Conservation (phyloP, 805 yeast species). For the Starmerella davenportii region DNA sequence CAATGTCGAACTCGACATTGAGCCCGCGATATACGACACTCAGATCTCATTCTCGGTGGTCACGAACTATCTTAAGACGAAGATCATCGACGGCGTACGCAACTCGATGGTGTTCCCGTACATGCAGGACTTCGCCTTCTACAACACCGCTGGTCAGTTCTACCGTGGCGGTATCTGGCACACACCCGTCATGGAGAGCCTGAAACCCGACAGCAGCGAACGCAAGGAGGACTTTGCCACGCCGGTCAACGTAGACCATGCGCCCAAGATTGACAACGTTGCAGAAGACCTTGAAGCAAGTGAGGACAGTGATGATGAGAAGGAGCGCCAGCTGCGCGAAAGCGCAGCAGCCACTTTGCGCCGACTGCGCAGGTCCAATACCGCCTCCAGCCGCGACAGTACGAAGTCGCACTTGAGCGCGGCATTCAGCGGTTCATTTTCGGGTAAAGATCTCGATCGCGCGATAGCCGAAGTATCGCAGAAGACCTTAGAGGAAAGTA, state of each 20-base stretch:
- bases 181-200: slow-evolving; percentile 8
- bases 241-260: not conserved
- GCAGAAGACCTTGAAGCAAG: not conserved
- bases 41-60: slow-evolving; percentile 61
- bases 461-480: not conserved
- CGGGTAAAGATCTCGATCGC: not conserved
- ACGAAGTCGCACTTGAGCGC: not conserved
- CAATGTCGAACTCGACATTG: slow-evolving; percentile 50
- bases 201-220: not conserved
- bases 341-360: not conserved
- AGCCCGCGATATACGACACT: slow-evolving; percentile 79
- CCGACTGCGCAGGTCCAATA: not conserved
- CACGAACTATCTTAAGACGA: slow-evolving; percentile 61
- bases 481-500: not conserved
- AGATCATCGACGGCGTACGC: slow-evolving; percentile 57
- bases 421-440: not conserved
- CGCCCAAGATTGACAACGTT: not conserved
- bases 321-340: not conserved
- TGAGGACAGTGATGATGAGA: not conserved
- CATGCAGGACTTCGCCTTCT: slow-evolving; percentile 75
- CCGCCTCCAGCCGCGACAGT: not conserved
- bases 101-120: slow-evolving; percentile 70
- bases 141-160: slow-evolving; percentile 43
- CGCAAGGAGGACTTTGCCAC: not conserved
- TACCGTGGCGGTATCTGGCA: slow-evolving; percentile 95